These are phyloP conservation scores for Leptosphaerulina australis DNA, from an alignment of 2,329 filamentous ascomycete genomes.

Conservation along the genomic window DNA sequence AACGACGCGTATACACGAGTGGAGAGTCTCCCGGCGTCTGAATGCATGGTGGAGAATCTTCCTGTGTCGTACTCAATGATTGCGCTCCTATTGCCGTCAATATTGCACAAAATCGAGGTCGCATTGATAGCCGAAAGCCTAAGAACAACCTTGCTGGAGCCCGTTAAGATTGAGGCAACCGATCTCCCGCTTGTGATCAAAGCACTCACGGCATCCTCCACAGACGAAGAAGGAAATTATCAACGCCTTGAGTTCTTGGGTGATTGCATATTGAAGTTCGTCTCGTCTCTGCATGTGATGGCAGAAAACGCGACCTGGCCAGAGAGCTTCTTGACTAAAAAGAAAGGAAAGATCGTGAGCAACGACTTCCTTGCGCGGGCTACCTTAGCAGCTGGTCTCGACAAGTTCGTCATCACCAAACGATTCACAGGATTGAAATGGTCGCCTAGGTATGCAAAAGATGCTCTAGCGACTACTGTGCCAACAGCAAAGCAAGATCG, in stretches of 20 bases:
- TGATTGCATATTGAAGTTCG: slow-evolving; percentile 80
- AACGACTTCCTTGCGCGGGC: slow-evolving; percentile 75
- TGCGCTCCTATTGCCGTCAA: slow-evolving; percentile 70
- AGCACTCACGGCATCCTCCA: slow-evolving; percentile 71
- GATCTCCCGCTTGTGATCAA: slow-evolving; percentile 64
- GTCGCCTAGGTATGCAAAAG: slow-evolving; percentile 66
- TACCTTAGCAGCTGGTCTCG: slow-evolving; percentile 67
- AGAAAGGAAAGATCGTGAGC: slow-evolving; percentile 73
- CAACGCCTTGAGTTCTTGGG: slow-evolving; percentile 87
- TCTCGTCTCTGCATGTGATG: slow-evolving; percentile 69
- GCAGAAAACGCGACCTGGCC: slow-evolving; percentile 68
- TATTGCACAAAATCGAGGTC: slow-evolving; percentile 72
- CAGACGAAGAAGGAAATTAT: slow-evolving; percentile 70
- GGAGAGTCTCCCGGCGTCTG: slow-evolving; percentile 55
- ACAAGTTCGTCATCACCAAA: slow-evolving; percentile 73
- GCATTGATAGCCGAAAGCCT: slow-evolving; percentile 68
- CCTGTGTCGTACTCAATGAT: slow-evolving; percentile 56
- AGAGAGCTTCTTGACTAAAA: slow-evolving; percentile 73
- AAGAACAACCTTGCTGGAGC: slow-evolving; percentile 59
- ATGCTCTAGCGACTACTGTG: slow-evolving; percentile 41
- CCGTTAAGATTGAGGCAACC: slow-evolving; percentile 56
- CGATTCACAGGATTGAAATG: slow-evolving; percentile 74
- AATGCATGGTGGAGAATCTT: slow-evolving; percentile 57
- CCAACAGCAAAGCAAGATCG: slow-evolving; percentile 50
- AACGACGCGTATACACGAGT: slow-evolving; percentile 50